Conservation (phyloP, 148 eudicot species). For the Camellia japonica region DNA sequence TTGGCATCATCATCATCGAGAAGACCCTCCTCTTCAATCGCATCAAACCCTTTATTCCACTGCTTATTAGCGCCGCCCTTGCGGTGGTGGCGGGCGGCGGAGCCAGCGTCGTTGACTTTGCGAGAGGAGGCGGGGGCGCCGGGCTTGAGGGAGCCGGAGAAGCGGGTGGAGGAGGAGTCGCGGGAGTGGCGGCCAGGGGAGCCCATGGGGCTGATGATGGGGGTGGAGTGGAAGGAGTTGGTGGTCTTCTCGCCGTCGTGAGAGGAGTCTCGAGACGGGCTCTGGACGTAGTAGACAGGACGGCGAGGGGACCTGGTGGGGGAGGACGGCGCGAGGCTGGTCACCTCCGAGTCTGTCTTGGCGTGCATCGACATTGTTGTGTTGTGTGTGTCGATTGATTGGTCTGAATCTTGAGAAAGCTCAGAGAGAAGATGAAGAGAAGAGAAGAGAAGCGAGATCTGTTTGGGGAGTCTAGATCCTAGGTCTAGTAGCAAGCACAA, state of each 20-base stretch:
- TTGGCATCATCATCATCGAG: constrained; percentile 44
- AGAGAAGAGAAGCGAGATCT: neutral
- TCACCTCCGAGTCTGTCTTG: constrained; percentile 80
- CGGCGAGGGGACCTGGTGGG: constrained; percentile 57
- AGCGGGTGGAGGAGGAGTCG: constrained; percentile 80
- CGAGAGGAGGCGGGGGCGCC: constrained; percentile 19
- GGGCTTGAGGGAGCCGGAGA: constrained; percentile 66
- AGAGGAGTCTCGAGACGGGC: constrained; percentile 85
- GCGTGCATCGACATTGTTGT: constrained; percentile 52
- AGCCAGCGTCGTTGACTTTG: constrained; percentile 25
- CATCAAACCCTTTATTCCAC: constrained; percentile 57
- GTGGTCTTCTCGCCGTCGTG: constrained; percentile 80
- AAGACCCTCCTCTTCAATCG: constrained; percentile 75
- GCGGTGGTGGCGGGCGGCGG: constrained; percentile 17
- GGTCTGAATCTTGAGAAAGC: neutral
- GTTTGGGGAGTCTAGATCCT: too few species aligned
- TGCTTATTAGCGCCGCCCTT: constrained; percentile 13
- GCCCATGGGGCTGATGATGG: constrained; percentile 71
- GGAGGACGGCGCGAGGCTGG: constrained; percentile 69
- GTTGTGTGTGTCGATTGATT: neutral
- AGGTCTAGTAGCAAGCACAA: too few species aligned
- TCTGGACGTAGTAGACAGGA: constrained; percentile 83
- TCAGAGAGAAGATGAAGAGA: neutral
- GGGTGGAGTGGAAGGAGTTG: constrained; percentile 80
- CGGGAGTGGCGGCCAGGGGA: constrained; percentile 87